Evolutionary conservation across 2,329 filamentous ascomycete genomes (phyloP).

Genomic region (Ceratocystis papillata): DNA sequence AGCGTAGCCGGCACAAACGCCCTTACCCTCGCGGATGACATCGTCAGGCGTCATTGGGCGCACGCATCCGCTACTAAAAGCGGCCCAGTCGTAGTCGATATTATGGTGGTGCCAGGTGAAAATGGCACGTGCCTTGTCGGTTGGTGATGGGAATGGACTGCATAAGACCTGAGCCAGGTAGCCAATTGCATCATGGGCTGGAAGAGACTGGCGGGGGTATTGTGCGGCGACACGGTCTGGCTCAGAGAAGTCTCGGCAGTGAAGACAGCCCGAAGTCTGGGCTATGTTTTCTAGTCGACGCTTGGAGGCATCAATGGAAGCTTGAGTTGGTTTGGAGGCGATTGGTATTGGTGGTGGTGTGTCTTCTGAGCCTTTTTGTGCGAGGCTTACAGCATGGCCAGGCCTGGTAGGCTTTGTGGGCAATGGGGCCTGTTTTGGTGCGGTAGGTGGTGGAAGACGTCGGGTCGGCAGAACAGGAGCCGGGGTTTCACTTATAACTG

Average conservation of each 20-base stretch:
- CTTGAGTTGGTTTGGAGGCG: constrained; percentile 41
- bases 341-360: constrained; percentile 44
- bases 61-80: constrained; percentile 65
- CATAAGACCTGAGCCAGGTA: constrained; percentile 73
- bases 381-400: neutral
- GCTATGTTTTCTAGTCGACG: constrained; percentile 35
- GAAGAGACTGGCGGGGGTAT: constrained; percentile 62
- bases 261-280: constrained; percentile 49
- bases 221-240: constrained; percentile 68
- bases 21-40: constrained; percentile 64
- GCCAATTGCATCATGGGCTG: constrained; percentile 51
- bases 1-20: constrained; percentile 88
- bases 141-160: constrained; percentile 63
- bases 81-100: constrained; percentile 67
- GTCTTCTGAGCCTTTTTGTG: constrained; percentile 28
- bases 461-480: constrained; percentile 28
- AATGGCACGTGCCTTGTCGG: constrained; percentile 84
- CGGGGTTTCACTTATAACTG: neutral
- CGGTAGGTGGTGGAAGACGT: constrained; percentile 35
- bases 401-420: neutral
- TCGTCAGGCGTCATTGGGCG: constrained; percentile 57
- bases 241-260: constrained; percentile 77
- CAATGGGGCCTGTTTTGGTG: constrained; percentile 22
- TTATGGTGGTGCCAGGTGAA: constrained; percentile 97
- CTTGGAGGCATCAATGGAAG: constrained; percentile 30